Conservation (phyloP, 1,139 yeast genomes). For the Wickerhamomyces sp. region DNA sequence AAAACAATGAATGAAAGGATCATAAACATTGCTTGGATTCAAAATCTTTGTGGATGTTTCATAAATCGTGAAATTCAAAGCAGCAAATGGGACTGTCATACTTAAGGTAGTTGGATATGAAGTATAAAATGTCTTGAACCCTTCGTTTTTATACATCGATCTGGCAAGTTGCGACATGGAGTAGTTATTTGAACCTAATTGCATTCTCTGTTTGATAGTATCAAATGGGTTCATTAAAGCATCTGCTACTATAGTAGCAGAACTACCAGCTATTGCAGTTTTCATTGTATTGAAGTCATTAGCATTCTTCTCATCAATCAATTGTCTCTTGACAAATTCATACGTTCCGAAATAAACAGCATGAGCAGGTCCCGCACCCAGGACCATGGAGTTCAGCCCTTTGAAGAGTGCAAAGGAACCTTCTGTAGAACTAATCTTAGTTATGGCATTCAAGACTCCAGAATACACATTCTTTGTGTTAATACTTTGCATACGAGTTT, state of each 20-base stretch:
- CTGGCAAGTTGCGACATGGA: slow-evolving; percentile 20
- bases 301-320: slow-evolving; percentile 30
- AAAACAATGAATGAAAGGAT: slow-evolving; percentile 88
- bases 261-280: slow-evolving; percentile 87
- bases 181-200: slow-evolving; percentile 33
- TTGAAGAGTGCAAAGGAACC: slow-evolving; percentile 91
- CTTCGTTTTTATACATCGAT: slow-evolving; percentile 67
- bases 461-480: slow-evolving; percentile 34
- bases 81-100: slow-evolving; percentile 94
- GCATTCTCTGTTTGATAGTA: slow-evolving; percentile 87
- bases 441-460: slow-evolving; percentile 46
- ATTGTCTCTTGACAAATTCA: slow-evolving; percentile 71
- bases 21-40: slow-evolving; percentile 75
- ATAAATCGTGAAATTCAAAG: slow-evolving; percentile 89
- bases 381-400: slow-evolving; percentile 86
- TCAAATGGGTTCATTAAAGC: slow-evolving; percentile 98
- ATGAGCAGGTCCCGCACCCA: slow-evolving; percentile 99
- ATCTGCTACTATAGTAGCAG: slow-evolving; percentile 90
- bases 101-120: slow-evolving; percentile 94
- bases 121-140: slow-evolving; percentile 77
- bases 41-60: slow-evolving; percentile 75
- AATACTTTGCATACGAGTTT: slow-evolving; percentile 91
- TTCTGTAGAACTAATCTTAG: slow-evolving; percentile 79
- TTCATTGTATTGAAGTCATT: slow-evolving; percentile 74
- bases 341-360: slow-evolving; percentile 97